These are phyloP conservation scores for Pichia eremophila DNA, from an alignment of 805 yeast genomes.

Conservation along the genomic window DNA sequence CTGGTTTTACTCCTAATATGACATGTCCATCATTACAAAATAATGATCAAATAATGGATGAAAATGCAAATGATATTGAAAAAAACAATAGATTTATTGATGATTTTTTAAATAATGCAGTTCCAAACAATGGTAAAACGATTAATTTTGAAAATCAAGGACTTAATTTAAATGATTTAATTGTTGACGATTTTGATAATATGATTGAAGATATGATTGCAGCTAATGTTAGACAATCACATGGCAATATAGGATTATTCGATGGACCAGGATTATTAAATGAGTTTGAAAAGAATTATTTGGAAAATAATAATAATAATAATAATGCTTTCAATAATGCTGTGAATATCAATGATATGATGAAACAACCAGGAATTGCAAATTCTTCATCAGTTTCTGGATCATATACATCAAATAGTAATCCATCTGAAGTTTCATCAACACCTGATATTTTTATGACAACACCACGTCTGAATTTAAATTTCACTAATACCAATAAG, in stretches of 20 bases:
- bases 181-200: conserved; percentile 13
- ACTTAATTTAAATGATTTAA: conserved; percentile 6
- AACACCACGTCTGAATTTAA: not conserved
- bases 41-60: not conserved
- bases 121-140: not conserved
- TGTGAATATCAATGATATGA: no score
- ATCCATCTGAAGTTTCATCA: not conserved
- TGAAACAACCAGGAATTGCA: not conserved
- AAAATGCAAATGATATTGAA: not conserved
- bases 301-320: no score
- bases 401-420: not conserved
- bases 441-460: not conserved
- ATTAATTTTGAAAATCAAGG: conserved; percentile 1
- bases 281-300: not conserved
- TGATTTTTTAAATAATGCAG: conserved; percentile 6
- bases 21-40: not conserved
- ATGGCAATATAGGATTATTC: not conserved
- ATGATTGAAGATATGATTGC: conserved; percentile 8
- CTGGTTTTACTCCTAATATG: not conserved
- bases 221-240: not conserved
- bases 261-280: not conserved
- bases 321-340: no score
- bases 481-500: no score
- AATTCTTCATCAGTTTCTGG: not conserved
- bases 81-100: conserved; percentile 1